Percentiles rank a stretch among this genome's conserved stretches.
These are phyloP conservation scores for Chondrus crispus DNA, from an alignment of 23 red algal species.

Conservation along the genomic window DNA sequence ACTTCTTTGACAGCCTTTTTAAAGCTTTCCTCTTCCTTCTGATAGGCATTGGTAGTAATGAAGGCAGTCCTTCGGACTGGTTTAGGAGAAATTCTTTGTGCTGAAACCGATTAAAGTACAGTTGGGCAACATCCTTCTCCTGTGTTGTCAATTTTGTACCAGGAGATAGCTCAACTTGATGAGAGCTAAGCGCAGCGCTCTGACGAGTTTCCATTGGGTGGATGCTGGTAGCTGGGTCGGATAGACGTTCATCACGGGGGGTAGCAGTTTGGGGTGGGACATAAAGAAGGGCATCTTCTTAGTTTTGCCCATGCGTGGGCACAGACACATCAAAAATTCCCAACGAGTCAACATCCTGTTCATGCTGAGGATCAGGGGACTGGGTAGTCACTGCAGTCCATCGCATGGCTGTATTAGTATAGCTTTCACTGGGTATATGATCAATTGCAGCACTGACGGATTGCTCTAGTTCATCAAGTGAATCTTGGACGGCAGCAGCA, in stretches of 20 bases:
- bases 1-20: neutral
- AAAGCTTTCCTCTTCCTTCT: neutral
- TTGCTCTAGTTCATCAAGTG: too few species aligned
- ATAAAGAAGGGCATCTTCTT: too few species aligned
- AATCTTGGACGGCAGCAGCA: neutral
- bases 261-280: too few species aligned
- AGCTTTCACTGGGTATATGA: too few species aligned
- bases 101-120: neutral
- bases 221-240: neutral
- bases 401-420: too few species aligned
- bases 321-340: too few species aligned
- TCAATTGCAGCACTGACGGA: too few species aligned
- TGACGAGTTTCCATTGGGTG: neutral
- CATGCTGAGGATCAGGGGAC: too few species aligned
- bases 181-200: neutral
- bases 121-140: neutral
- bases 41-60: conserved; percentile 5
- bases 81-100: conserved; percentile 4
- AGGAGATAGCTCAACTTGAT: conserved; percentile 3
- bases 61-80: neutral
- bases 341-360: too few species aligned
- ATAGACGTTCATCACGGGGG: too few species aligned
- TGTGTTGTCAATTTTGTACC: neutral
- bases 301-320: too few species aligned
- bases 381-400: too few species aligned